phyloP scores from a whole-genome alignment of 2,329 filamentous ascomycete species.

The Catunica adiposa region DNA sequence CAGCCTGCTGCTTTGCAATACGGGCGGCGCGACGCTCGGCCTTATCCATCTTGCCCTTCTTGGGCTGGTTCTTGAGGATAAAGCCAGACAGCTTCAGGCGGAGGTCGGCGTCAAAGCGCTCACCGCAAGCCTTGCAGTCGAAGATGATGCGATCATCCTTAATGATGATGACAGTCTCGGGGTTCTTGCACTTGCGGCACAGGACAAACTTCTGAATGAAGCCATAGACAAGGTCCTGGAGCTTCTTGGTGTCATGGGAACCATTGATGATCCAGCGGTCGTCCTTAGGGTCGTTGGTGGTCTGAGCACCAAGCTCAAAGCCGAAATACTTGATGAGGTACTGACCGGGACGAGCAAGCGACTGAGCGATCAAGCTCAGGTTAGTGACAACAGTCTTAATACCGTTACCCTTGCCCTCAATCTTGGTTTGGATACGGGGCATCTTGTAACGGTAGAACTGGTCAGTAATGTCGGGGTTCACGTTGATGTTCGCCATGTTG shows the following conservation, averaged over 20 bases:
- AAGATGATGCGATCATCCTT: constrained; percentile 84
- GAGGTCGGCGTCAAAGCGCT: constrained; percentile 78
- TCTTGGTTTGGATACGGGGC: constrained; percentile 96
- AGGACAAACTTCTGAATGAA: constrained; percentile 99
- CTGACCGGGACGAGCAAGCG: constrained; percentile 76
- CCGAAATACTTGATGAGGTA: constrained; percentile 99
- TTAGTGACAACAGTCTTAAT: constrained; percentile 99
- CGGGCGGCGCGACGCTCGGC: constrained; percentile 79
- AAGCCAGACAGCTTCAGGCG: constrained; percentile 93
- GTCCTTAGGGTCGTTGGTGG: constrained; percentile 91
- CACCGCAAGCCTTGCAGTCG: constrained; percentile 97
- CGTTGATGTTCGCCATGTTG: constrained; percentile 95
- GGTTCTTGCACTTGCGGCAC: constrained; percentile 99
- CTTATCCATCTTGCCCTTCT: constrained; percentile 96
- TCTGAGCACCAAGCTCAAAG: constrained; percentile 96
- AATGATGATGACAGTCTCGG: constrained; percentile 89
- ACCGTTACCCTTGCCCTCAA: constrained; percentile 98
- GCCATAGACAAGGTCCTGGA: constrained; percentile 94
- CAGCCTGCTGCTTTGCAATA: constrained; percentile 65
- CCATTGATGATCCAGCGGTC: constrained; percentile 99
- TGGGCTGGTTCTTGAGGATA: constrained; percentile 87
- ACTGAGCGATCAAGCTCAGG: constrained; percentile 79
- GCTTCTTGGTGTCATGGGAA: constrained; percentile 83
- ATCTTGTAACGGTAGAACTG: constrained; percentile 99
- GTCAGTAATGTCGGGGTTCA: constrained; percentile 94